Evolutionary conservation across 2,329 filamentous ascomycete species (phyloP), one percentile per base, ranked within the genome.

Genomic region (Sclerotinia borealis): DNA sequence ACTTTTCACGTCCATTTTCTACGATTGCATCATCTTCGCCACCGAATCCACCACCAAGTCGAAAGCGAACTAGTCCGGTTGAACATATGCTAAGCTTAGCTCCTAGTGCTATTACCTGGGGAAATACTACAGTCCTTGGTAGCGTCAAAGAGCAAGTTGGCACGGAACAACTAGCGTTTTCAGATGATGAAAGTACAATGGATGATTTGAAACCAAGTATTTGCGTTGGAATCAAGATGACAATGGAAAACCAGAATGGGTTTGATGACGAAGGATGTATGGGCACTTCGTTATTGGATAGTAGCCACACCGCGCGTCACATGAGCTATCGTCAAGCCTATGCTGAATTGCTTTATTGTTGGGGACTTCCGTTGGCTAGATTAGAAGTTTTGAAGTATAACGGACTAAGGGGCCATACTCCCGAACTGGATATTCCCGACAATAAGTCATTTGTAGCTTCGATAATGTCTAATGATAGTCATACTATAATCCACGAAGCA

Each of bases 331-430:
- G 87, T 41, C 83, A 84, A 65, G 80, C 82, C 0, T 90, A 90
- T 69, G 85, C 86, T n/a, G 85, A 88, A 73, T 81, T 89, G 75
- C 79, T 90, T 4, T 86, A 86, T 67, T 83, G 85, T 75, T 89
- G 87, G 87, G 78, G 80, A 2, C 81, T 86, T 63, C 85, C 85
- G 0, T 75, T 89, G 5, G 80, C 84, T 37, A 79, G 86, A 22
- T 79, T 89, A 1, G 87, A 90, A 71, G 82, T 90, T 34, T 80
- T 89, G 75, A 89, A 90, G 70, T 89, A 89, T 70, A 88, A 88
- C 66, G 80, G 84, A 4, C 76, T 89, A 45, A 82, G 82, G 61
- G 81, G 83, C 31, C 79, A 81, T 54, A 73, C 72, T 25, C 66
- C 69, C 52, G 69, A 72, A 62, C 27, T 67, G 48, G 70, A 74